phyloP scores from a whole-genome alignment of 345 rosid species.

The Brassica rapa region DNA sequence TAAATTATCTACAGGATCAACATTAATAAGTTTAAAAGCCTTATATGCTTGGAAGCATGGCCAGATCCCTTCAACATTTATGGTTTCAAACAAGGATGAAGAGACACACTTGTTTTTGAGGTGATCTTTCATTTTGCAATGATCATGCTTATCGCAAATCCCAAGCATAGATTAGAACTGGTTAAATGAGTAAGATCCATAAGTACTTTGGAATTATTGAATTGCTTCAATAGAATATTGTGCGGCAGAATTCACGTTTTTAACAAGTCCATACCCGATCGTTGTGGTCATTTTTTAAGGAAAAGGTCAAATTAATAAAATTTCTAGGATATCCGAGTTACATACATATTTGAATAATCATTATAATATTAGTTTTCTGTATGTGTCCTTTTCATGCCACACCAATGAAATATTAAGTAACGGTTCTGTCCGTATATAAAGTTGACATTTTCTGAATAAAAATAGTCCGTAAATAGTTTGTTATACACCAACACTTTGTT shows the following conservation, averaged over 20 bases:
- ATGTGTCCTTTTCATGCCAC: background rate
- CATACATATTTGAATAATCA: background rate
- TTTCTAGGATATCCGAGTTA: background rate
- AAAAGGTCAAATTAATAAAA: background rate
- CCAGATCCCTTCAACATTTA: too few relatives aligned
- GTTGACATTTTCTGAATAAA: too few relatives aligned
- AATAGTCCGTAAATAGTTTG: conserved; percentile 11
- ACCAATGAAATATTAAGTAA: background rate
- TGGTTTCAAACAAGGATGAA: too few relatives aligned
- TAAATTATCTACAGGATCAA: too few relatives aligned
- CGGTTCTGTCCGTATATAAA: too few relatives aligned
- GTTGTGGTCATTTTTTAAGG: background rate
- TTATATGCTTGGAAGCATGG: too few relatives aligned
- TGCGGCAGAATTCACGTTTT: background rate
- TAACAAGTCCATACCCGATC: background rate
- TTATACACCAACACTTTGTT: background rate
- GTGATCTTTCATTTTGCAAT: background rate
- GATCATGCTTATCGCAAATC: too few relatives aligned
- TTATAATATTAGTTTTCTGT: background rate
- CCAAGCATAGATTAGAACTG: background rate
- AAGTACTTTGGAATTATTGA: background rate
- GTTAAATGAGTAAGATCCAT: background rate
- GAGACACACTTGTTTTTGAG: too few relatives aligned
- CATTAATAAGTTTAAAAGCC: too few relatives aligned
- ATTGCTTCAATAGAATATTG: background rate